Evolutionary conservation across 352 stramenopile species (phyloP).

Genomic region (Blastocystis sp.): DNA sequence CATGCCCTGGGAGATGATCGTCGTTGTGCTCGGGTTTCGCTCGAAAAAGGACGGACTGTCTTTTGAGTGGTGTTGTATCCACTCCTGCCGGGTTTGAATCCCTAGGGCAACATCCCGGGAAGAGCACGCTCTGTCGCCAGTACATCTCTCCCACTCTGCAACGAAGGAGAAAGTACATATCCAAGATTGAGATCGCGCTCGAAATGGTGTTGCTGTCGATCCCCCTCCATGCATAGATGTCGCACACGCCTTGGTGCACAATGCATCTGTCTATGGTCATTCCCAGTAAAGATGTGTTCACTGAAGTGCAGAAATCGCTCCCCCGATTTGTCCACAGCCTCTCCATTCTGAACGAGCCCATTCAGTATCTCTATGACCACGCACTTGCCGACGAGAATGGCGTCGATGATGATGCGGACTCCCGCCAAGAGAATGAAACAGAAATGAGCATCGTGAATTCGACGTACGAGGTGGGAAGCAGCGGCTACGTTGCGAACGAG

Average conservation of each 20-base stretch:
- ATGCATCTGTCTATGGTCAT: constrained; percentile 56
- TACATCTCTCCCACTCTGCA: constrained; percentile 18
- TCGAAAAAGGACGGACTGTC: constrained; percentile 28
- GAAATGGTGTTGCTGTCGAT: constrained; percentile 5
- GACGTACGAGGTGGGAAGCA: neutral
- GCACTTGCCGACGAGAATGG: neutral
- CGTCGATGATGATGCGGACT: constrained; percentile 11
- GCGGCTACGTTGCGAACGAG: constrained; percentile 20
- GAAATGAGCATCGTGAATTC: neutral
- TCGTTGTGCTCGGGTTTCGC: constrained; percentile 32
- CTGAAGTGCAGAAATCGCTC: neutral
- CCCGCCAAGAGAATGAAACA: neutral
- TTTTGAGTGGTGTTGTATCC: constrained; percentile 58
- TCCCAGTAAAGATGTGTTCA: constrained; percentile 31
- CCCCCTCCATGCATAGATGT: neutral
- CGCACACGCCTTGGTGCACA: constrained; percentile 38
- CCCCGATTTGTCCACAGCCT: neutral
- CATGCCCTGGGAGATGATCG: constrained; percentile 68
- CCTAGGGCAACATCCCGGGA: constrained; percentile 56
- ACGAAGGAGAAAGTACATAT: constrained; percentile 18
- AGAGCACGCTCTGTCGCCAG: constrained; percentile 10
- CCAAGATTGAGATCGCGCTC: constrained; percentile 56
- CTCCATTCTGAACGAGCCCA: constrained; percentile 16
- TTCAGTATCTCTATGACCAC: constrained; percentile 58
- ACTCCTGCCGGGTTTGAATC: neutral